Evolutionary conservation across 2,329 filamentous ascomycete genomes (phyloP), one percentile per base, ranked within the genome.

Genomic region (Fusarium clavum): DNA sequence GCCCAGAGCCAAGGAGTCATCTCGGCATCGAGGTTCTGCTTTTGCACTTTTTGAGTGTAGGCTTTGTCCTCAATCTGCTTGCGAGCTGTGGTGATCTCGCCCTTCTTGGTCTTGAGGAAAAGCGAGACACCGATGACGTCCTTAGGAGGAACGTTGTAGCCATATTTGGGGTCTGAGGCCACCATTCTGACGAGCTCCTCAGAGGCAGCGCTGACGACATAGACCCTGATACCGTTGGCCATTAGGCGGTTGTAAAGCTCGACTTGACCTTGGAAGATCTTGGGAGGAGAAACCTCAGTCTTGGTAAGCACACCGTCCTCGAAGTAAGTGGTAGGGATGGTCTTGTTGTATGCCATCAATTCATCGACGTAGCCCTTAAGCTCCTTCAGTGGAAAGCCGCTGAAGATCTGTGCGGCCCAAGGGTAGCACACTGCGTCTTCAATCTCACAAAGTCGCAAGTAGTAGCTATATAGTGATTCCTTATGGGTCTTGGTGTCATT

Each of bases 151-250:
- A 83, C 80, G 62, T 83, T 83, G 76, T 84, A 84, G 47, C 82
- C 82, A 49, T 84, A 84, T 62, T 77, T 77, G 10, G 81, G 80
- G 59, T 83, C 82, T 3, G 81, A 77, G n/a, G 79, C 82, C 2
- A 84, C 80, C 81, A 83, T 82, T 53, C 82, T 79, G 18, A 83
- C 82, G 10, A 83, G 76, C 70, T 84, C 82, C 64, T 84, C 82
- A n/a, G 77, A 76, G 2, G 82, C 71, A 8, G 82, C 82, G 24
- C 75, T 81, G 43, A 84, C 68, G 24, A 83, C 78, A 61, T 83
- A 83, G 22, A 84, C 82, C 5, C 78, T 77, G 43, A 84, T 84
- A 24, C 80, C 81, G 66, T 83, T 81, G 43, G 66, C 71, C 80
- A 81, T 81, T 20, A 84, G 79, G 9, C 75, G 76, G 69, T 82